Percentiles rank a stretch among this genome's conserved stretches.
Conservation (phyloP, 176 grass and related monocot species). For the Triticum aestivum region IWGSC_CS_RefSeq_v2.1 NC_057796.1:103480485-103480984, state of each 20-base stretch:
- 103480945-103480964: neutral
- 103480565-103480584: conserved; percentile 99
- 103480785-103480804: conserved; percentile 85
- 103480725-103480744: conserved; percentile 92
- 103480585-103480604: conserved; percentile 94
- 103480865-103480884: conserved; percentile 98
- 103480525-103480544: conserved; percentile 68
- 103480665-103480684: conserved; percentile 99
- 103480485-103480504: neutral
- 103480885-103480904: conserved; percentile 97
- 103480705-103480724: conserved; percentile 89
- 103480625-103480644: conserved; percentile 99
- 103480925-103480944: conserved; percentile 99
- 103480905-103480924: conserved; percentile 97
- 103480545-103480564: conserved; percentile 95
- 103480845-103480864: conserved; percentile 99
- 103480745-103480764: conserved; percentile 98
- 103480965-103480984: neutral
- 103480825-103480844: conserved; percentile 98
- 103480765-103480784: conserved; percentile 99
- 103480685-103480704: conserved; percentile 98
- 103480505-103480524: conserved; percentile 14
- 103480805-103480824: conserved; percentile 93
- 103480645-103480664: conserved; percentile 94
- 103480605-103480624: conserved; percentile 93